Evolutionary conservation across 2,329 filamentous ascomycete species (phyloP).

Genomic region (Penicillium aurantiogriseum): DNA sequence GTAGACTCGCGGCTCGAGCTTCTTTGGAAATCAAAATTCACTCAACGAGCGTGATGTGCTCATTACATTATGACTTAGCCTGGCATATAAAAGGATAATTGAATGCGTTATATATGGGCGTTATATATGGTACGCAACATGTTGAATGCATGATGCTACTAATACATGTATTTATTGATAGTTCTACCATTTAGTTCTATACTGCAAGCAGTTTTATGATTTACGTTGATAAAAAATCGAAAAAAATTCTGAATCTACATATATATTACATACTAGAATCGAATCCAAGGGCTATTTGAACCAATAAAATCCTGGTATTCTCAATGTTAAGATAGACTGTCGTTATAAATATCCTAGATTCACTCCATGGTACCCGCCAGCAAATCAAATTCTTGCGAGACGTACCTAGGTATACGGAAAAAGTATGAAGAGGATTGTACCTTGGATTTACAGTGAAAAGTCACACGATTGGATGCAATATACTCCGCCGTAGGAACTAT

Average conservation of each 20-base stretch:
- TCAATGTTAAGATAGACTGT: too few relatives aligned
- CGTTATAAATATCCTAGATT: neutral
- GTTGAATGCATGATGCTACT: neutral
- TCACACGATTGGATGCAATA: constrained; percentile 1
- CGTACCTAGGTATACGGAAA: neutral
- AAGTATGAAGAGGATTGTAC: neutral
- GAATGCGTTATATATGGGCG: neutral
- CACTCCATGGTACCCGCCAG: neutral
- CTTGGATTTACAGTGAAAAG: neutral
- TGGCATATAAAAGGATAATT: neutral
- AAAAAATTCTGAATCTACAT: neutral
- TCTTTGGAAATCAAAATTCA: neutral
- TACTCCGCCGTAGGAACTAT: constrained; percentile 7
- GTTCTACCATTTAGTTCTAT: neutral
- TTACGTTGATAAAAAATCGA: neutral
- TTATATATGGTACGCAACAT: neutral
- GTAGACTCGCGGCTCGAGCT: neutral
- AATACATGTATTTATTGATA: neutral
- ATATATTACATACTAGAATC: neutral
- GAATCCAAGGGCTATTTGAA: neutral
- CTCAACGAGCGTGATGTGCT: neutral
- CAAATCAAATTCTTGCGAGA: neutral
- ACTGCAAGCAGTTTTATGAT: neutral
- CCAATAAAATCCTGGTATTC: neutral
- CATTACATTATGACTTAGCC: neutral